Evolutionary conservation across 495 filamentous ascomycete species (phyloP).

Genomic region (Penicillium paxilli): DNA sequence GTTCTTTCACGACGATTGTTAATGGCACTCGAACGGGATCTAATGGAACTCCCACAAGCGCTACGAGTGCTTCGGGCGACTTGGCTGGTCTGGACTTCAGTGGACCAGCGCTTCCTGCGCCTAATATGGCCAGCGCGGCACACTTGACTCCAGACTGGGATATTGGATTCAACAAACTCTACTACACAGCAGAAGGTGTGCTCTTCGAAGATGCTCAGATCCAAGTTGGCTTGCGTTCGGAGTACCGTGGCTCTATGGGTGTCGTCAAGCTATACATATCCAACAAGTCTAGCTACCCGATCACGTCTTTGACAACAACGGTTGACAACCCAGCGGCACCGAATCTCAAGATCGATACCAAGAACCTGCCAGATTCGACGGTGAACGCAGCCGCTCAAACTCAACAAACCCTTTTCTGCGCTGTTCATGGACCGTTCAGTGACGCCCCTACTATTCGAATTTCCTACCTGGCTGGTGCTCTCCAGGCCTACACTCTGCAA

Average conservation of each 20-base stretch:
- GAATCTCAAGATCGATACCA: conserved; percentile 76
- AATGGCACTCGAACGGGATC: conserved; percentile 54
- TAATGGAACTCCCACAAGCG: conserved; percentile 38
- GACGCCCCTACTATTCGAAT: conserved; percentile 90
- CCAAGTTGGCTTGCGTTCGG: conserved; percentile 87
- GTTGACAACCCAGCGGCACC: conserved; percentile 76
- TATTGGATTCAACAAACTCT: conserved; percentile 80
- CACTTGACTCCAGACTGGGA: conserved; percentile 96
- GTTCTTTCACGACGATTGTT: conserved; percentile 67
- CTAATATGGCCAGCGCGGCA: conserved; percentile 87
- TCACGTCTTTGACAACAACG: conserved; percentile 91
- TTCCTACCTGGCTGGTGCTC: conserved; percentile 87
- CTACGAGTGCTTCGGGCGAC: conserved; percentile 51
- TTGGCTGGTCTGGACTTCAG: conserved; percentile 81
- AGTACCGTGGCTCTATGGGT: conserved; percentile 91
- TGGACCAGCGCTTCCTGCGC: conserved; percentile 55
- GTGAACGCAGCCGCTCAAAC: conserved; percentile 75
- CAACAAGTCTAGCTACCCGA: conserved; percentile 81
- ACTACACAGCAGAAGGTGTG: conserved; percentile 78
- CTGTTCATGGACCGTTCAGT: conserved; percentile 76
- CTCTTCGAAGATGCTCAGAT: conserved; percentile 95
- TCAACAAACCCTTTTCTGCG: conserved; percentile 93
- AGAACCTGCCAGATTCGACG: conserved; percentile 82
- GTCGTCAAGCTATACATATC: conserved; percentile 94
- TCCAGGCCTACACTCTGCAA: conserved; percentile 90